These are phyloP conservation scores for Nigrospora sphaerica DNA, from an alignment of 2,329 filamentous ascomycete species.

Conservation along the genomic window DNA sequence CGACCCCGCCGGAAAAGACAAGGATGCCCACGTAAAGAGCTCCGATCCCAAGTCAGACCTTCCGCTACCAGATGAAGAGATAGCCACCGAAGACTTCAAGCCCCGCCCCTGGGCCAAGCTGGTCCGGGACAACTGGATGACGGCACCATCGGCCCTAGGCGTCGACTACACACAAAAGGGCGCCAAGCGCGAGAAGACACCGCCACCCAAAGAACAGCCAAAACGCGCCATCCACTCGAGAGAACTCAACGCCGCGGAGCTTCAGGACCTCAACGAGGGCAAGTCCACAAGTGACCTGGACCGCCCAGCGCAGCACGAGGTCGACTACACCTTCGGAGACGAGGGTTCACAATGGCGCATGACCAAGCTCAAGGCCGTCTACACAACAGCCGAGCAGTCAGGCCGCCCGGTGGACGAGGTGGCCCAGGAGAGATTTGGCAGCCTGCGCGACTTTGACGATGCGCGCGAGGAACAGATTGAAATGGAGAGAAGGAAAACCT, in stretches of 20 bases:
- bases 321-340: slow-evolving; percentile 85
- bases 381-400: slow-evolving; percentile 68
- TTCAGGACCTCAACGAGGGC: slow-evolving; percentile 54
- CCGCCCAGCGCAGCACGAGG: slow-evolving; percentile 49
- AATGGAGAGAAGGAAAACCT: slow-evolving; percentile 71
- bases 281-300: slow-evolving; percentile 45
- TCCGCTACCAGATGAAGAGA: slow-evolving; percentile 44
- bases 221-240: slow-evolving; percentile 68
- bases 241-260: slow-evolving; percentile 67
- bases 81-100: slow-evolving; percentile 20
- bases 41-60: slow-evolving; percentile 43
- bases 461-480: slow-evolving; percentile 91
- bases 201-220: slow-evolving; percentile 48
- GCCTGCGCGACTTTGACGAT: slow-evolving; percentile 79
- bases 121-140: slow-evolving; percentile 90
- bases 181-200: slow-evolving; percentile 45
- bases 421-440: slow-evolving; percentile 74
- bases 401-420: slow-evolving; percentile 72
- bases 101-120: slow-evolving; percentile 27
- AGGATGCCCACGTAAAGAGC: slow-evolving; percentile 30
- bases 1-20: slow-evolving; percentile 18
- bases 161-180: slow-evolving; percentile 72
- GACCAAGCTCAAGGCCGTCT: slow-evolving; percentile 86
- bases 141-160: slow-evolving; percentile 71
- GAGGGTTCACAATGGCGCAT: slow-evolving; percentile 89